phyloP scores from a whole-genome alignment of 2,329 filamentous ascomycete species.

The Diplodia corticola region DNA sequence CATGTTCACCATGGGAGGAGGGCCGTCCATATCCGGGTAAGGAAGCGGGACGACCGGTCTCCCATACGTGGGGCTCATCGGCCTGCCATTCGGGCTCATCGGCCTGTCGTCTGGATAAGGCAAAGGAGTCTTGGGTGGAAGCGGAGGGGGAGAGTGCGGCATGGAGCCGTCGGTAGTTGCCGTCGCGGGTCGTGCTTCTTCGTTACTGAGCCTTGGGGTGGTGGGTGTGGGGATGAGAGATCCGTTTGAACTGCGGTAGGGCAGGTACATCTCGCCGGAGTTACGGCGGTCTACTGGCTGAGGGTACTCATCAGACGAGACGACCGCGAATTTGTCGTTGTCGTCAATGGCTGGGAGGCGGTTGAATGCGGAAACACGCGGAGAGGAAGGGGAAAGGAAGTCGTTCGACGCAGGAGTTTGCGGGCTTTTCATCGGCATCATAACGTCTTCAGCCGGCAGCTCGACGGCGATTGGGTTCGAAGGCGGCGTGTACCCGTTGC shows the following conservation, averaged over 20 bases:
- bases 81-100: slow-evolving; percentile 21
- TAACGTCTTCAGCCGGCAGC: slow-evolving; percentile 58
- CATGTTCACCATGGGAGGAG: slow-evolving; percentile 82
- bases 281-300: slow-evolving; percentile 32
- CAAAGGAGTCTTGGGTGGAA: slow-evolving; percentile 44
- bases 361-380: slow-evolving; percentile 32
- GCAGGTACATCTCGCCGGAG: slow-evolving; percentile 5
- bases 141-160: slow-evolving; percentile 37
- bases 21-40: slow-evolving; percentile 78
- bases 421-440: slow-evolving; percentile 29
- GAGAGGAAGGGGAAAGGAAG: slow-evolving; percentile 48
- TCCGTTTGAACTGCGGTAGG: slow-evolving; percentile 22
- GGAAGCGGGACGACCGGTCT: slow-evolving; percentile 55
- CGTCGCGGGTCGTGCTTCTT: slow-evolving; percentile 30
- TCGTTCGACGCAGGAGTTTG: slow-evolving; percentile 34
- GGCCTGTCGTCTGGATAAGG: slow-evolving; percentile 29
- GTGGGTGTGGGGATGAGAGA: slow-evolving; percentile 13
- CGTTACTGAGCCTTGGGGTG: slow-evolving; percentile 34
- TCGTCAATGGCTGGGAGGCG: slow-evolving; percentile 47
- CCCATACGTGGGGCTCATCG: slow-evolving; percentile 25
- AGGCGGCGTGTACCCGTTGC: slow-evolving; percentile 44
- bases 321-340: slow-evolving; percentile 71
- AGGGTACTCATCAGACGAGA: slow-evolving; percentile 60
- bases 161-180: slow-evolving; percentile 26
- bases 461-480: slow-evolving; percentile 56